Conservation (phyloP, 805 yeast species). For the Sungouiella thailandica region DNA sequence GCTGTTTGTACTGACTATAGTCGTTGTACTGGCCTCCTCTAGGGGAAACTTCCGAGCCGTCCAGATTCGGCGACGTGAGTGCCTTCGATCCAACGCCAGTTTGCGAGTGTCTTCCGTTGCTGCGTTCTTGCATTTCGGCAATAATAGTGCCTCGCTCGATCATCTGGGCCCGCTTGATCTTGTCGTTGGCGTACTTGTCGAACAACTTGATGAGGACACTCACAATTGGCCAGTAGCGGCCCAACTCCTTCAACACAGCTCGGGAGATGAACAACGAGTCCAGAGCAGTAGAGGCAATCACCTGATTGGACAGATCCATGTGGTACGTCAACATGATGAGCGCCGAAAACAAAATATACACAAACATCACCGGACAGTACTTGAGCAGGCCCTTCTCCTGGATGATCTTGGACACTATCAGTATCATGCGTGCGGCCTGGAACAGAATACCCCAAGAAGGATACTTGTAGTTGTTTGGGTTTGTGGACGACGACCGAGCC, state of each 20-base stretch:
- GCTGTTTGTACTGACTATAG: conserved; percentile 1
- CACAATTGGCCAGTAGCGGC: conserved; percentile 37
- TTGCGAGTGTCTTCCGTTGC: conserved; percentile 15
- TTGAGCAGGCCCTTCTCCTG: conserved; percentile 44
- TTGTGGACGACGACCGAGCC: conserved; percentile 37
- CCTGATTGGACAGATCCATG: conserved; percentile 40
- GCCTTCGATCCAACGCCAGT: not conserved
- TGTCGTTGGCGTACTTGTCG: conserved; percentile 40
- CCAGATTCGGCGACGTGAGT: conserved; percentile 1
- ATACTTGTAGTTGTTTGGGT: conserved; percentile 43
- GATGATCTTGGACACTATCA: conserved; percentile 55
- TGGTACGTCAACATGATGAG: conserved; percentile 70
- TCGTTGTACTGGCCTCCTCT: conserved; percentile 1
- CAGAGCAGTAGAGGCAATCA: conserved; percentile 38
- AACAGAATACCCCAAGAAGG: conserved; percentile 81
- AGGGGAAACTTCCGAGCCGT: conserved; percentile 7
- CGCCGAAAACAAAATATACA: conserved; percentile 58
- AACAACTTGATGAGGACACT: conserved; percentile 31
- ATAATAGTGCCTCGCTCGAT: conserved; percentile 35
- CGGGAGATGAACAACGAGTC: conserved; percentile 36
- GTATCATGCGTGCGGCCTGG: conserved; percentile 75
- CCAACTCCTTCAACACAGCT: conserved; percentile 34
- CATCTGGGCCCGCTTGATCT: conserved; percentile 35
- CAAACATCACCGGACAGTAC: conserved; percentile 54
- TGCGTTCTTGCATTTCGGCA: conserved; percentile 34